Conservation (phyloP, 2,329 filamentous ascomycete genomes). For the Raffaelea ambrosiae region DNA sequence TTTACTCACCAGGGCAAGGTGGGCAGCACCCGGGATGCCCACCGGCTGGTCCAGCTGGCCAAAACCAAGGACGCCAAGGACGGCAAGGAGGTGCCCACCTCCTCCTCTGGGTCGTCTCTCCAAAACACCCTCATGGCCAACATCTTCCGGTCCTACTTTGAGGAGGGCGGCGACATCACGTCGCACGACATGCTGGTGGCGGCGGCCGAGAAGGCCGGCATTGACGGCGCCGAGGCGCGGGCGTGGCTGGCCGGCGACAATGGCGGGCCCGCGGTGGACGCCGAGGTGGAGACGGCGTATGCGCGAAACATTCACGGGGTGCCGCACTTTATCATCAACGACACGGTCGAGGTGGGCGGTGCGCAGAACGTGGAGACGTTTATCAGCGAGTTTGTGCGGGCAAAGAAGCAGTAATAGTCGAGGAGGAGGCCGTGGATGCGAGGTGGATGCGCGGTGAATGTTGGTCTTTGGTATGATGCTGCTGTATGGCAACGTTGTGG, state of each 20-base stretch:
- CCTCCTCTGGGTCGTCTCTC: no score
- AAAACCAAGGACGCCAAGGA: conserved; percentile 28
- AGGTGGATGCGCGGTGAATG: no score
- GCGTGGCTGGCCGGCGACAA: conserved; percentile 42
- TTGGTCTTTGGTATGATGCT: no score
- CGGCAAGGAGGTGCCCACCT: no score
- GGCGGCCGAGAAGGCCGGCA: conserved; percentile 44
- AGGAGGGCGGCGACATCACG: conserved; percentile 56
- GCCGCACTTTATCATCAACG: conserved; percentile 68
- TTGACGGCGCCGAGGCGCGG: conserved; percentile 43
- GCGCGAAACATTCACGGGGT: conserved; percentile 53
- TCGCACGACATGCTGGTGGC: conserved; percentile 40
- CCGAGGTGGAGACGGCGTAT: conserved; percentile 43
- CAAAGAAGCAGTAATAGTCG: conserved; percentile 18
- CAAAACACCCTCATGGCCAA: conserved; percentile 45
- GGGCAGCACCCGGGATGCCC: conserved; percentile 72
- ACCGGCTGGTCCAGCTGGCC: conserved; percentile 66
- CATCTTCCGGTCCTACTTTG: conserved; percentile 59
- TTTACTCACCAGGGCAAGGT: conserved; percentile 65
- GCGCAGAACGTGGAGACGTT: conserved; percentile 64
- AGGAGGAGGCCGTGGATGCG: no score
- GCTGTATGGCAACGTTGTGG: no score
- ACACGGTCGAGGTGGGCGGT: conserved; percentile 56
- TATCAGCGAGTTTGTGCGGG: conserved; percentile 53
- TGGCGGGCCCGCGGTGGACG: conserved; percentile 50